A percentile compares a stretch with the other conserved stretches of the same genome.
phyloP scores from a whole-genome alignment of 1,284 basidiomycete species.

The Butyriboletus appendiculatus region DNA sequence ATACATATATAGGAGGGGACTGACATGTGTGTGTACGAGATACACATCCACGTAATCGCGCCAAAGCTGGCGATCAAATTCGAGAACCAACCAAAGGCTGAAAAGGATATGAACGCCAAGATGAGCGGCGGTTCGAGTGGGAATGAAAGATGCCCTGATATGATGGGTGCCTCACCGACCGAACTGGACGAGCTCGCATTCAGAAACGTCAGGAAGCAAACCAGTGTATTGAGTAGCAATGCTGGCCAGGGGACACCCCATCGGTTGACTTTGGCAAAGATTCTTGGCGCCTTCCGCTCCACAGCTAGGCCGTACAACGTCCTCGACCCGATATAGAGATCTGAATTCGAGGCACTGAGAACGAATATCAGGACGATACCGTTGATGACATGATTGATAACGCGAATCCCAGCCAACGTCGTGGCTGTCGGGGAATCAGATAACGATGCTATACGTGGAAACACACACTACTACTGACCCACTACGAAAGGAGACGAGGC shows the following conservation, averaged over 20 bases:
- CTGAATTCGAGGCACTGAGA: slow-evolving; percentile 56
- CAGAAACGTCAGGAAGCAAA: slow-evolving; percentile 17
- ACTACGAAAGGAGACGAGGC: slow-evolving; percentile 67
- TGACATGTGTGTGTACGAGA: slow-evolving; percentile 15
- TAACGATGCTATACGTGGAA: slow-evolving; percentile 9
- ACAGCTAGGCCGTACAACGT: slow-evolving; percentile 57
- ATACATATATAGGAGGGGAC: no score
- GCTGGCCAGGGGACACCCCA: slow-evolving; percentile 16
- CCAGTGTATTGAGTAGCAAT: slow-evolving; percentile 1
- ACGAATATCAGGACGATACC: slow-evolving; percentile 62
- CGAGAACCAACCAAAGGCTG: slow-evolving; percentile 15
- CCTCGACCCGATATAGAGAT: slow-evolving; percentile 55
- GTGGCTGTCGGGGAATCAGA: slow-evolving; percentile 17
- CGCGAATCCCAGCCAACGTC: slow-evolving; percentile 48
- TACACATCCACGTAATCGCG: slow-evolving; percentile 33
- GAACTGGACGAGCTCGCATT: slow-evolving; percentile 8
- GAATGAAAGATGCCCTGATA: no score
- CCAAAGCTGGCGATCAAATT: slow-evolving; percentile 26
- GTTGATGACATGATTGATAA: slow-evolving; percentile 60
- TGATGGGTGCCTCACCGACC: slow-evolving; percentile 1
- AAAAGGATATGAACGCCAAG: neutral
- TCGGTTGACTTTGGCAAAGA: slow-evolving; percentile 39
- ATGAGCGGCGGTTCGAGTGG: slow-evolving; percentile 26
- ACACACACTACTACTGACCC: slow-evolving; percentile 7
- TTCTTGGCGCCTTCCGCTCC: slow-evolving; percentile 55